Evolutionary conservation across 2,329 filamentous ascomycete species (phyloP).

Genomic region (Xylaria sp.): DNA sequence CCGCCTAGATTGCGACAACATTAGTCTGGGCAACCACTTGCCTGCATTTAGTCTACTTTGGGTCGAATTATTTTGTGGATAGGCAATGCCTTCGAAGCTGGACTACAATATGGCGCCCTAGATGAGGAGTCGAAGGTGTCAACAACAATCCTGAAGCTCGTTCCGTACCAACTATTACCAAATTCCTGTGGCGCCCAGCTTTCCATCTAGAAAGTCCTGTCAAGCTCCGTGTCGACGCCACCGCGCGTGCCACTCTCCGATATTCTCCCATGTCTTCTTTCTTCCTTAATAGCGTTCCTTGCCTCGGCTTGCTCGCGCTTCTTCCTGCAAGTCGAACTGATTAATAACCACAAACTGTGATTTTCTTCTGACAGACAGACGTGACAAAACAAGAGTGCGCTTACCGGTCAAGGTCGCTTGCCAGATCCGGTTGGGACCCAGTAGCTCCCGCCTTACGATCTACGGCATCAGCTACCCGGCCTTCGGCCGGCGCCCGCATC

Average conservation of each 20-base stretch:
- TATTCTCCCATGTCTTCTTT: slow-evolving; percentile 42
- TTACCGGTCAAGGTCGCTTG: slow-evolving; percentile 49
- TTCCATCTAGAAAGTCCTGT: slow-evolving; percentile 13
- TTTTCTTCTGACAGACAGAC: background rate
- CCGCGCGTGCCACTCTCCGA: slow-evolving; percentile 42
- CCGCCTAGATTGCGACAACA: too few species aligned
- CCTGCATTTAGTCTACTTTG: too few species aligned
- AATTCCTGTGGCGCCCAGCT: background rate
- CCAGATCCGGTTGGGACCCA: slow-evolving; percentile 48
- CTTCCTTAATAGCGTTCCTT: slow-evolving; percentile 45
- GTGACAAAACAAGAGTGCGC: slow-evolving; percentile 22
- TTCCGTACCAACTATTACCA: background rate
- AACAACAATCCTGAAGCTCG: background rate
- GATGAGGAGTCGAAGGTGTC: too few species aligned
- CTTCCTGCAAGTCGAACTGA: slow-evolving; percentile 39
- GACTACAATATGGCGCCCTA: too few species aligned
- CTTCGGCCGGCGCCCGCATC: slow-evolving; percentile 48
- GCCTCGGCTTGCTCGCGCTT: slow-evolving; percentile 45
- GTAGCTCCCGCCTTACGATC: slow-evolving; percentile 45
- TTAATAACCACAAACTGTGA: slow-evolving; percentile 15
- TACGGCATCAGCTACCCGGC: slow-evolving; percentile 46
- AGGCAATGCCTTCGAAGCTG: too few species aligned
- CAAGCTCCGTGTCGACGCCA: slow-evolving; percentile 40
- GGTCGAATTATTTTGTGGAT: too few species aligned
- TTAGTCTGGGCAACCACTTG: too few species aligned